phyloP scores from a whole-genome alignment of 441 rosid species.

The Bruguiera hainesii region DNA sequence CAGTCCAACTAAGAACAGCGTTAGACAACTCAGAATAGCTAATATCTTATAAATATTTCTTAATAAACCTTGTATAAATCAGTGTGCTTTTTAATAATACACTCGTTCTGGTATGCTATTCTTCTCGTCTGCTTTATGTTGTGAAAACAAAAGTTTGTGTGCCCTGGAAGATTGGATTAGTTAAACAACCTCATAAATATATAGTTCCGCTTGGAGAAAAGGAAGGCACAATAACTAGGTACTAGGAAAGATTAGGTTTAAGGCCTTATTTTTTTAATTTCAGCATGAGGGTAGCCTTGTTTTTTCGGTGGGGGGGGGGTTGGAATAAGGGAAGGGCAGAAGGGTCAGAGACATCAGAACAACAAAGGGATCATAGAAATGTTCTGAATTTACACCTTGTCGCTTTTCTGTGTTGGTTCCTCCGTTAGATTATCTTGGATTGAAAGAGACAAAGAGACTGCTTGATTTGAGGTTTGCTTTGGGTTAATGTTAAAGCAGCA shows the following conservation, averaged over 20 bases:
- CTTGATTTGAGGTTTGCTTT: not conserved
- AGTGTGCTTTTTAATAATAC: not conserved
- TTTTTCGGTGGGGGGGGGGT: no score
- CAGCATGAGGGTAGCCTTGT: not conserved
- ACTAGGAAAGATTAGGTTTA: not conserved
- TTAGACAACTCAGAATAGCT: not conserved
- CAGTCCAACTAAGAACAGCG: not conserved
- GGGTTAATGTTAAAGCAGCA: constrained; percentile 13
- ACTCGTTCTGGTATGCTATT: not conserved
- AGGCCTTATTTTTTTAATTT: not conserved
- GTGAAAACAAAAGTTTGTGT: not conserved
- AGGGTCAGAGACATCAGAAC: not conserved
- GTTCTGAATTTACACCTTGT: not conserved
- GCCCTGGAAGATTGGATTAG: constrained; percentile 5
- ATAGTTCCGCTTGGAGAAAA: not conserved
- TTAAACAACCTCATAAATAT: not conserved
- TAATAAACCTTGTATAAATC: not conserved
- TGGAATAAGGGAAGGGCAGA: not conserved
- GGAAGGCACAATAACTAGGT: no score
- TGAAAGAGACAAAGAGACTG: constrained; percentile 17
- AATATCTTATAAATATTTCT: not conserved
- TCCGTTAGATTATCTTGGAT: not conserved
- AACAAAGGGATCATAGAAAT: not conserved
- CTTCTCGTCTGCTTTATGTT: not conserved
- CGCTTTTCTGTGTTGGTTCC: not conserved